Base-by-base conservation (phyloP, 2,329 filamentous ascomycete species). In the Raffaelea albimanens region DNA sequence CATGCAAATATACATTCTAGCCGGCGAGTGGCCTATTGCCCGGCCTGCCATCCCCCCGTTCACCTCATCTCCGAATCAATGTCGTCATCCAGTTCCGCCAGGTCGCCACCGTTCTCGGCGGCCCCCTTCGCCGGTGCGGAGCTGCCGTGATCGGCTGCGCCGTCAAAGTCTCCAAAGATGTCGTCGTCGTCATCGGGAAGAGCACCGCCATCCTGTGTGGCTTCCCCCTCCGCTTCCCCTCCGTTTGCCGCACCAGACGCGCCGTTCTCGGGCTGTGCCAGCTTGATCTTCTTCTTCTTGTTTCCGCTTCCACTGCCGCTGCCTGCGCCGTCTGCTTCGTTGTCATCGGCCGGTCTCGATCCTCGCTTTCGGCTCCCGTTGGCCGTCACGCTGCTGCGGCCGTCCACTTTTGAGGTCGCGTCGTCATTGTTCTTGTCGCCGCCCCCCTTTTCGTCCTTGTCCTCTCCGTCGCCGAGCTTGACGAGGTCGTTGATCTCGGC, bases 401-500 rank as follows among this genome's bases (percentile, higher is more conserved):
- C 42, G 31, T 36, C 49, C 42, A 43, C 29, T 29, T 20, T 25
- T 50, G 45, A 50, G 43, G 47, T 29, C 7, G 41, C 38, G 23
- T 44, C 31, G 20, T 23, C 47, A 45, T 44, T 44, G 38, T 34
- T 25, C 23, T 25, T 33, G 38, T 47, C 40, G 14, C 45, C 47
- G 7, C 13, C 41, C 25, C 40, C 47, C 19, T 43, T 45, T 49
- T 45, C 23, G 39, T 50, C 46, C 22, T 45, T 52, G 8, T 53
- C 40, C 38, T 39, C 49, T 3, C 20, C 44, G n/a, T 2, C 43
- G 40, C 55, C 55, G 3, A 58, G 42, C 47, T 52, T 52, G n/a
- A 46, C 53, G 39, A 57, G 56, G 25, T 55, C 55, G 40, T 56
- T 55, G 38, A 58, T 51, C 9, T 58, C 55, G 13, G 51, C 53